Base-by-base conservation (phyloP, 176 grass and related monocot genomes). In the Cocos nucifera region DNA sequence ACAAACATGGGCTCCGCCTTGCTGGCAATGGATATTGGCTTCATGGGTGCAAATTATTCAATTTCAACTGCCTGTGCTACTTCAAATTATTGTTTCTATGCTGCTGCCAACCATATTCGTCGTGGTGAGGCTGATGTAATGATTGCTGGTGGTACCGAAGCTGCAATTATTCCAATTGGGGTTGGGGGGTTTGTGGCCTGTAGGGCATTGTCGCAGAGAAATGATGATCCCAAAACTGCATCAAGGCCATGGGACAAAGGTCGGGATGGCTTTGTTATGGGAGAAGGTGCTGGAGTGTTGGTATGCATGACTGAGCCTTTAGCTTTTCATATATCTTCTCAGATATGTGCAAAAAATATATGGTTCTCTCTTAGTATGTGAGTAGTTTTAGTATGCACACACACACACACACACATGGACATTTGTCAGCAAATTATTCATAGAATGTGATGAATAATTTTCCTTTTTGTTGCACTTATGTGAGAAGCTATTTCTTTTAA, bases 231-330 rank as follows among this genome's bases (percentile, higher is more conserved):
- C 18, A 88, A 89, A 83, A 98, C 94, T 54, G 94, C 94, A 80
- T 98, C 93, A 10, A 83, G 94, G 74, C 94, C 94, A 65, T 98
- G 94, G 94, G 94, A 98, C 82, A 85, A 73, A 63, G 88, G 53
- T 1, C 87, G 94, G 30, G 94, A 98, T 91, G 94, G 94, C 62
- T 98, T 98, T 63, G 94, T 98, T 24, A 98, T 98, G 94, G 93
- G 94, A 50, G 94, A 98, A 82, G 94, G 94, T 80, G 87, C 94
- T 63, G 94, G 94, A 80, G 67, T 93, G 65, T 61, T 98, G 85
- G 94, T 97, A 92, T 30, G 53, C 35, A 25, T 19, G 50, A 68
- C 15, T 53, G 20, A 59, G 17, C 19, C 62, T 93, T 66, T 44
- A 3, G 6, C 35, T 44, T 44, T 44, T 44, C 35, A 44, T 44